Conservation (phyloP, 1,284 basidiomycete species). For the Gomphus bonarii region DNA sequence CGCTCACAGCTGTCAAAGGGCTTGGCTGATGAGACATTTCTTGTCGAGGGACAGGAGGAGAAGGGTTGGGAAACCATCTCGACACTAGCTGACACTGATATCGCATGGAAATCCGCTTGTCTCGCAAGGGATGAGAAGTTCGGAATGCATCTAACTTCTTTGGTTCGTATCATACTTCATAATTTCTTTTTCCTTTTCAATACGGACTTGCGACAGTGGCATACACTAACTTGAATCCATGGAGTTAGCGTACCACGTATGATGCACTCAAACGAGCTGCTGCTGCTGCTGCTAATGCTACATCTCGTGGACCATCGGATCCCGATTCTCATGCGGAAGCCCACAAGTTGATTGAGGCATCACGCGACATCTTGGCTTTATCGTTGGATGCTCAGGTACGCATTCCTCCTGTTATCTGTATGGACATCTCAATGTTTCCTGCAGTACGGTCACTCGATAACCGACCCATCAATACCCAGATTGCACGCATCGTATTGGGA, state of each 20-base stretch:
- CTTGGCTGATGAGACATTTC: constrained; percentile 37
- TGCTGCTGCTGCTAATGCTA: constrained; percentile 24
- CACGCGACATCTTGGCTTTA: constrained; percentile 65
- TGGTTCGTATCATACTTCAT: constrained; percentile 36
- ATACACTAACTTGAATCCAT: constrained; percentile 8
- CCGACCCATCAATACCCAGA: constrained; percentile 82
- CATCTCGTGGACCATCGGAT: constrained; percentile 27
- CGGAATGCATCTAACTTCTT: constrained; percentile 71
- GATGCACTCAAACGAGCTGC: constrained; percentile 32
- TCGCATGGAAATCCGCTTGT: constrained; percentile 56
- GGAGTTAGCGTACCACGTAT: constrained; percentile 25
- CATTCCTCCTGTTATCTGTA: not conserved
- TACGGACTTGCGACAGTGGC: not conserved
- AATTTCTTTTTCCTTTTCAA: constrained; percentile 11
- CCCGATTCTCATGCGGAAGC: constrained; percentile 37
- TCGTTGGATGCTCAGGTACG: constrained; percentile 69
- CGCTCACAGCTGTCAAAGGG: constrained; percentile 49
- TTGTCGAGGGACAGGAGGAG: constrained; percentile 38
- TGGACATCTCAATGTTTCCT: constrained; percentile 14
- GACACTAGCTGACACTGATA: constrained; percentile 35
- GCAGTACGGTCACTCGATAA: constrained; percentile 72
- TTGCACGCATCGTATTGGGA: constrained; percentile 88
- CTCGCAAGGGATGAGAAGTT: constrained; percentile 83
- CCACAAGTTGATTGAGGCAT: constrained; percentile 55
- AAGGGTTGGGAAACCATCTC: constrained; percentile 45